Base-by-base conservation (phyloP, 495 filamentous ascomycete species). In the Lineolata rhizophorae region DNA sequence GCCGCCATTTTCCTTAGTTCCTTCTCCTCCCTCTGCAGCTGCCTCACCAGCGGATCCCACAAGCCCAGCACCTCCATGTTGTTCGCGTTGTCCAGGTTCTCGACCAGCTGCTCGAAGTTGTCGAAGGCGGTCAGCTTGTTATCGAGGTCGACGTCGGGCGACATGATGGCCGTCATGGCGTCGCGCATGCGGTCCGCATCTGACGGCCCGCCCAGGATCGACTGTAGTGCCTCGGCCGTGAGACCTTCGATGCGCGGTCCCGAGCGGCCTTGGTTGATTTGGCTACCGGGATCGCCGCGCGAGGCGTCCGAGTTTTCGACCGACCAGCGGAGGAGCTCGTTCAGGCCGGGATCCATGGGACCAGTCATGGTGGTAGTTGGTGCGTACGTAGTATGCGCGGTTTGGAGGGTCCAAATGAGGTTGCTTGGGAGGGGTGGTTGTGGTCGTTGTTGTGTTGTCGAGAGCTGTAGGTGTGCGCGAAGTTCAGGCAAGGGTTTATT, bases 71-170 rank as follows among this genome's bases (percentile, higher is more conserved):
- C 62, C 29, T 70, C 72, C 33, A 93, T 58, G 50, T 92, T 84
- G 58, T 93, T 94, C 29, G 87, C 83, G 54, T 95, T 97, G 58
- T 97, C 87, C 37, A 95, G 65, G 24, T 60, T 64, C 57, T 93
- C 87, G 41, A 95, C 71, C 25, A 94, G 57, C 49, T 90, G 75
- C 56, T 94, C 83, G 31, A 95, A 76, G 57, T 94, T 91, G 62
- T 97, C 87, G 52, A 94, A 91, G 19, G 90, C 90, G 29, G 68
- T 70, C 22, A 91, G 48, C 51, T 78, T 79, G 49, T 85, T 67
- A 26, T 84, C 71, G 35, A 90, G 58, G 4, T 66, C 59, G 20
- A 70, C 46, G 40, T 80, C 66, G 3, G 65, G 47, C 0, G 61
- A 68, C 13, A 55, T 56, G 35, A 94, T 67, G 20, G 73, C 67